A percentile compares a stretch with the other conserved stretches of the same genome.
These are phyloP conservation scores for Aspergillus sparsus DNA, from an alignment of 495 filamentous ascomycete genomes.

Conservation along the genomic window DNA sequence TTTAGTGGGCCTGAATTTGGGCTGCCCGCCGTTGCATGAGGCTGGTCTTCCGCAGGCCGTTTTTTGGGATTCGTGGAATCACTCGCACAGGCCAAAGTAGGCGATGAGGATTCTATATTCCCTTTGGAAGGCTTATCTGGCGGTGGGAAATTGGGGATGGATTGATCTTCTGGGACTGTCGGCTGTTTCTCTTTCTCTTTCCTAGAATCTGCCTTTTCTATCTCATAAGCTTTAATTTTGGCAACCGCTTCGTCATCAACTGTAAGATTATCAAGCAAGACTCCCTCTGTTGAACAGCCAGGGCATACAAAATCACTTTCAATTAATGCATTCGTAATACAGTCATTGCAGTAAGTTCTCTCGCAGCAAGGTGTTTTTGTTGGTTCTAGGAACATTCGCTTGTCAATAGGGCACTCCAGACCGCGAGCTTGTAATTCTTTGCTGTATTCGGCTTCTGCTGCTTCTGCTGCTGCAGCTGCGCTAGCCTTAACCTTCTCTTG, in stretches of 20 bases:
- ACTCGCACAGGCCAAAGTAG: constrained; percentile 33
- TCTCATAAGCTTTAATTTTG: constrained; percentile 79
- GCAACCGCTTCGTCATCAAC: constrained; percentile 72
- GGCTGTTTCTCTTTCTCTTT: constrained; percentile 63
- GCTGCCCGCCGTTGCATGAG: constrained; percentile 34
- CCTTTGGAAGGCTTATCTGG: constrained; percentile 14
- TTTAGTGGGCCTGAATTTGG: constrained; percentile 31
- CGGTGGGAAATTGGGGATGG: constrained; percentile 35
- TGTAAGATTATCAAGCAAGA: constrained; percentile 88
- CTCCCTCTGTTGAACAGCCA: constrained; percentile 82
- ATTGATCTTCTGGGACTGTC: constrained; percentile 27
- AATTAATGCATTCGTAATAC: constrained; percentile 95
- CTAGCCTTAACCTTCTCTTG: constrained; percentile 88
- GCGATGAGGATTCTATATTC: constrained; percentile 29
- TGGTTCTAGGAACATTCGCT: constrained; percentile 93
- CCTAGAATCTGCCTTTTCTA: constrained; percentile 62
- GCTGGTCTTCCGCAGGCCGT: constrained; percentile 74
- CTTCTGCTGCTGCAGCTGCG: constrained; percentile 72
- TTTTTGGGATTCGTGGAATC: constrained; percentile 60
- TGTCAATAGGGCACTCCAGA: constrained; percentile 91
- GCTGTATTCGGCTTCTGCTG: constrained; percentile 68
- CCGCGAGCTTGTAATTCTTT: constrained; percentile 82
- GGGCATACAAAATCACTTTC: constrained; percentile 97
- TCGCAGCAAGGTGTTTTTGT: constrained; percentile 97
- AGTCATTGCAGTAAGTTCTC: constrained; percentile 97